These are phyloP conservation scores for Xerocomus amazonicus DNA, from an alignment of 1,284 basidiomycete species.

Conservation along the genomic window DNA sequence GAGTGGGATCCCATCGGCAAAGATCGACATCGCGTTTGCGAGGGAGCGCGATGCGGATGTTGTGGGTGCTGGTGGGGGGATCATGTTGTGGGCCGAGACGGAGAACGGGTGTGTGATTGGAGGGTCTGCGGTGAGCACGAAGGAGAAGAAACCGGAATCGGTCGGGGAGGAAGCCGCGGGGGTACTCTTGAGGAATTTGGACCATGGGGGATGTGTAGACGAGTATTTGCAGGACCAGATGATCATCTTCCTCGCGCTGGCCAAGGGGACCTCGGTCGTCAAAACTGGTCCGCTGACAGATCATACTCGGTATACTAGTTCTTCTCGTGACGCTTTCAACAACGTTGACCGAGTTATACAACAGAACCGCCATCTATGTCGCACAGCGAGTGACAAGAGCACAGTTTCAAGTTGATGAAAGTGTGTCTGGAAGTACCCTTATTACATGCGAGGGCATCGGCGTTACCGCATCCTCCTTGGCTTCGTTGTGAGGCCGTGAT, in stretches of 20 bases:
- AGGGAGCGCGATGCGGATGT: constrained; percentile 48
- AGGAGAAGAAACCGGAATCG: constrained; percentile 39
- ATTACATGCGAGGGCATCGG: constrained; percentile 58
- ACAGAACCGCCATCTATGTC: constrained; percentile 69
- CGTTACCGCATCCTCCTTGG: constrained; percentile 29
- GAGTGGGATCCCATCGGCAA: constrained; percentile 18
- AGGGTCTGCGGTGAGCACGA: constrained; percentile 58
- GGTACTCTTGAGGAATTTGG: constrained; percentile 51
- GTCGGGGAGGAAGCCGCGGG: constrained; percentile 59
- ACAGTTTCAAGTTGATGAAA: constrained; percentile 50
- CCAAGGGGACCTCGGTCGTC: constrained; percentile 56
- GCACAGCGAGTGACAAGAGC: constrained; percentile 62
- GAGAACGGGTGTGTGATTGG: constrained; percentile 59
- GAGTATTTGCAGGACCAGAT: constrained; percentile 71
- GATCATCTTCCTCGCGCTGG: constrained; percentile 69
- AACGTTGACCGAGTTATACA: constrained; percentile 3
- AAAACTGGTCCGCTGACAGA: constrained; percentile 53
- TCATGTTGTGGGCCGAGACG: constrained; percentile 69
- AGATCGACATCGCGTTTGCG: constrained; percentile 40
- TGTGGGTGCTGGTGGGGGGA: constrained; percentile 60
- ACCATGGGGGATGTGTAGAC: constrained; percentile 64
- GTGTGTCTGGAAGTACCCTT: constrained; percentile 34
- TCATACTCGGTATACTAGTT: constrained; percentile 54
- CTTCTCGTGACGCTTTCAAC: background rate
- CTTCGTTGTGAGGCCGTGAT: background rate